phyloP scores from a whole-genome alignment of 306 rosid species.

The Quercus glauca region DNA sequence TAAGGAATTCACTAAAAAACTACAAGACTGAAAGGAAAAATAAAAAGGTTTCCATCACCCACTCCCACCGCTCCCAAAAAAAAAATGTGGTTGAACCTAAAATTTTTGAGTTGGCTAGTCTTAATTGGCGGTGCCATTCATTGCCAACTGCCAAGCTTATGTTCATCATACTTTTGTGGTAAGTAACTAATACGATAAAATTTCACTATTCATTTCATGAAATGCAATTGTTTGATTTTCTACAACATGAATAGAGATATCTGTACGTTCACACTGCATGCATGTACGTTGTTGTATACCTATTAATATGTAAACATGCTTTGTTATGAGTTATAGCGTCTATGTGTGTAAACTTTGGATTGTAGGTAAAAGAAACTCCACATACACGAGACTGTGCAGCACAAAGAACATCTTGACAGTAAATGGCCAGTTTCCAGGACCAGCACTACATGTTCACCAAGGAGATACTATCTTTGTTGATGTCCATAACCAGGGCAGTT shows the following conservation, averaged over 20 bases:
- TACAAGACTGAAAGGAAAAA: too few species aligned
- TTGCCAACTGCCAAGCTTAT: conserved; percentile 24
- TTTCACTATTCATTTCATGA: too few species aligned
- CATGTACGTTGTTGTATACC: not conserved
- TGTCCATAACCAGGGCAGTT: conserved; percentile 35
- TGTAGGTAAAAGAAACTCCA: conserved; percentile 25
- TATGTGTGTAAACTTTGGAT: not conserved
- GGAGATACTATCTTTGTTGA: conserved; percentile 43
- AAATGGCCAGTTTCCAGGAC: conserved; percentile 50
- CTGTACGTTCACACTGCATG: not conserved
- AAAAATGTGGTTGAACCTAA: not conserved
- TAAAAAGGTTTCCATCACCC: too few species aligned
- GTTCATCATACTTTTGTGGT: conserved; percentile 25
- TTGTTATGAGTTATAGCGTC: too few species aligned
- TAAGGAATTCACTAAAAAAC: too few species aligned
- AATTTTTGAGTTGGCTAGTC: not conserved
- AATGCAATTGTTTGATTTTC: too few species aligned
- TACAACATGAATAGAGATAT: too few species aligned
- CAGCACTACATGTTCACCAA: conserved; percentile 26
- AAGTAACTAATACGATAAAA: not conserved
- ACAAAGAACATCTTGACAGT: conserved; percentile 49
- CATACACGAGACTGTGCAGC: conserved; percentile 29
- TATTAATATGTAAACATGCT: not conserved
- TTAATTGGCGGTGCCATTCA: conserved; percentile 11
- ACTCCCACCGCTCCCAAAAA: too few species aligned